Evolutionary conservation across 2,329 filamentous ascomycete genomes (phyloP), one percentile per base, ranked within the genome.

Genomic region (Macrophomina phaseolina): DNA sequence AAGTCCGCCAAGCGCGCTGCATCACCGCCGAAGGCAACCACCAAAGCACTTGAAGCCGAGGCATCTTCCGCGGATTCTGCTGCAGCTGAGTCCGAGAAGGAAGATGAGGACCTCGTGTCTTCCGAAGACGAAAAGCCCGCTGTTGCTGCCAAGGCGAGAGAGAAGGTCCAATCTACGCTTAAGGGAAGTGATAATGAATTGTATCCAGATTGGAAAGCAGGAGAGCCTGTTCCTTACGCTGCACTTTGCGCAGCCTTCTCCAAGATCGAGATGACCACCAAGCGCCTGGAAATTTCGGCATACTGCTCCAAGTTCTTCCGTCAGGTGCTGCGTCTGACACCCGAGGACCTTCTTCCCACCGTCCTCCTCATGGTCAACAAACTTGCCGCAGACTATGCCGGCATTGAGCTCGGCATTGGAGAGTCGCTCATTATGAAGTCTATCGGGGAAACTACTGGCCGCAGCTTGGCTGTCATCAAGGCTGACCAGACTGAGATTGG

Each of bases 371-470:
- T 99, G 95, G 92, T 97, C 78, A 97, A 97, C 81, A 98, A 98
- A 78, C 87, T 99, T 32, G 95, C 95, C 2, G 94, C 95, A 3
- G 95, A 99, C 75, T 99, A 97, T 77, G 91, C 94, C 51, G 95
- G 95, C 23, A 94, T 99, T 69, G 95, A 99, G 79, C 85, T 99
- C 36, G 95, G 95, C n/a, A 99, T 99, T 72, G 95, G 95, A 66
- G 95, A 99, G 80, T 98, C 94, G 0, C 81, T 99, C 34, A 97
- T 99, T 73, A 98, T 98, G 94, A 99, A 98, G 78, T 92, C 95
- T 5, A 97, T 99, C 74, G 94, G 94, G 11, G 94, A 98, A 81
- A 91, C 90, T 36, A 99, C 95, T 0, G 95, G 95, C 9, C 89
- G 95, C 68, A 97, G 89, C 73, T 80, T 97, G 55, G 86, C 90